Percentiles rank a stretch among this genome's conserved stretches.
These are phyloP conservation scores for Yarrowia hollandica DNA, from an alignment of 805 yeast species.

Conservation along the genomic window DNA sequence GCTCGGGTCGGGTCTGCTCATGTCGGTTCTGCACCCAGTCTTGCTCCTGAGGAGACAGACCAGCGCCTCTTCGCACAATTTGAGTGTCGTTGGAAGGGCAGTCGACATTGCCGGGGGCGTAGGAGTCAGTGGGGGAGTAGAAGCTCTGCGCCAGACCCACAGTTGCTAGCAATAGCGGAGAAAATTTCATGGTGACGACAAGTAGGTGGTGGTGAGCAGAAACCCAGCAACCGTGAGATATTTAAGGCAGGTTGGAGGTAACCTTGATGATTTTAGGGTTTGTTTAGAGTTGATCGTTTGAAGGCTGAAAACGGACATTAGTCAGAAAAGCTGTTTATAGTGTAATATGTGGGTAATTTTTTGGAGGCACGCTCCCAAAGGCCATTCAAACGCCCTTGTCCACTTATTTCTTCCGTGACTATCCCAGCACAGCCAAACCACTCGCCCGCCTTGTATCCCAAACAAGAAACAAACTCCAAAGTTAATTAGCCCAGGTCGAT, in stretches of 20 bases:
- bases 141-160: constrained; percentile 21
- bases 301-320: no score
- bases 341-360: no score
- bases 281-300: no score
- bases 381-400: no score
- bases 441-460: no score
- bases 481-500: not conserved
- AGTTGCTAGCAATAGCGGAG: constrained; percentile 1
- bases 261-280: no score
- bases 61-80: constrained; percentile 41
- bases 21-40: constrained; percentile 41
- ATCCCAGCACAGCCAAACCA: no score
- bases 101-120: constrained; percentile 49
- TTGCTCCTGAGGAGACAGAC: constrained; percentile 37
- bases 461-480: not conserved
- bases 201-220: not conserved
- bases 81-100: constrained; percentile 44
- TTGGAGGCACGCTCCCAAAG: no score
- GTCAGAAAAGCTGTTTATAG: no score
- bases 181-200: constrained; percentile 6
- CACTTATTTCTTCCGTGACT: no score
- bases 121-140: constrained; percentile 45
- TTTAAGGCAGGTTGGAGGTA: constrained; percentile 18
- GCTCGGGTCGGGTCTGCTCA: constrained; percentile 51
- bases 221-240: constrained; percentile 20